Percentiles rank a stretch among this genome's conserved stretches.
These are phyloP conservation scores for Kalmanozyma brasiliensis DNA, from an alignment of 1,284 basidiomycete genomes.

Conservation along the genomic window DNA sequence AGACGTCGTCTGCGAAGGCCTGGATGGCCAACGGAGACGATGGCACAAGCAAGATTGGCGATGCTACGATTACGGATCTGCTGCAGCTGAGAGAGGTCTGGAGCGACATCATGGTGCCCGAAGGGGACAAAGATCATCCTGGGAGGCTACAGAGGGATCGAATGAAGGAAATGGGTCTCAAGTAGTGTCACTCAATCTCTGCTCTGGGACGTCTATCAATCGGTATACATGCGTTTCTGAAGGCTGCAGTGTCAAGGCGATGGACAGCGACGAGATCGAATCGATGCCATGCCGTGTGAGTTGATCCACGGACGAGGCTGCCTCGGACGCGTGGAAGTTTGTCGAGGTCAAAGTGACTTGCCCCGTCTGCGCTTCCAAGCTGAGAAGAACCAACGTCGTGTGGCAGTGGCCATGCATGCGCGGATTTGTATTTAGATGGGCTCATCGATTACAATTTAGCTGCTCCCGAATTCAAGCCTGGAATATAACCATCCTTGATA, in stretches of 20 bases:
- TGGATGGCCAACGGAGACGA: constrained; percentile 1
- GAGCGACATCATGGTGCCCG: constrained; percentile 55
- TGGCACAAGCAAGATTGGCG: constrained; percentile 25
- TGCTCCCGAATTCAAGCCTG: constrained; percentile 3
- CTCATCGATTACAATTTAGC: constrained; percentile 21
- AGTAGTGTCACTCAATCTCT: constrained; percentile 4
- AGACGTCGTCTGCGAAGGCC: not conserved
- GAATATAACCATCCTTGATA: not conserved
- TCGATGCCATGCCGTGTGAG: too few relatives aligned
- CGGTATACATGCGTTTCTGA: too few relatives aligned
- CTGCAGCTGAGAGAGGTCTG: constrained; percentile 54
- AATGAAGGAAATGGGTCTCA: constrained; percentile 33
- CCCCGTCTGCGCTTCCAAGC: constrained; percentile 1
- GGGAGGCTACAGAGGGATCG: constrained; percentile 32
- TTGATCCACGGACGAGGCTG: too few relatives aligned
- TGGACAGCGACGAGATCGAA: not conserved
- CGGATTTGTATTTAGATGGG: constrained; percentile 12
- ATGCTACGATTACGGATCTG: constrained; percentile 52
- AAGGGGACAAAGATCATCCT: constrained; percentile 40
- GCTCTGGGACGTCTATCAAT: too few relatives aligned
- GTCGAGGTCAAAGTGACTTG: not conserved
- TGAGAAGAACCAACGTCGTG: constrained; percentile 15
- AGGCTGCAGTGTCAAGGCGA: not conserved
- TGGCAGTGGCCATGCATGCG: constrained; percentile 15
- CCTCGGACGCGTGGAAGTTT: constrained; percentile 12